Evolutionary conservation across 2,329 filamentous ascomycete genomes (phyloP).

Genomic region (Paraphaeosphaeria sporulosa): DNA sequence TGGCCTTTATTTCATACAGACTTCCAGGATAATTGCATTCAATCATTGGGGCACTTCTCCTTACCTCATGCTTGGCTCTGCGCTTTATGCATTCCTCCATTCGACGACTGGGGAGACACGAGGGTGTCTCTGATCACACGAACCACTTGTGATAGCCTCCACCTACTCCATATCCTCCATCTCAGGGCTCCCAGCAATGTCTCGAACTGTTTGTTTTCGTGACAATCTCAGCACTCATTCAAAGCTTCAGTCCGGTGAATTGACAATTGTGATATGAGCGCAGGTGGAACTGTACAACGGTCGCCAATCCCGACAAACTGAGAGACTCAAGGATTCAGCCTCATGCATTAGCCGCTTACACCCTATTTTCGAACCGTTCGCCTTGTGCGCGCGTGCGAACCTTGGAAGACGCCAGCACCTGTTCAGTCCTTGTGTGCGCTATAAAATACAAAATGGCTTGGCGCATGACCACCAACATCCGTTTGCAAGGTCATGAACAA

Average conservation of each 20-base stretch:
- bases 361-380: no score
- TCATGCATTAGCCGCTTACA: no score
- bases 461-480: no score
- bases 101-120: not conserved
- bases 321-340: no score
- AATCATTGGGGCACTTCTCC: constrained; percentile 4
- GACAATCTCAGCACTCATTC: not conserved
- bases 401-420: not conserved
- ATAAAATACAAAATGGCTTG: no score
- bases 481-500: no score
- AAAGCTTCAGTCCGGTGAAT: not conserved
- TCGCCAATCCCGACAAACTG: not conserved
- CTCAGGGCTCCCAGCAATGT: not conserved
- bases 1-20: constrained; percentile 9
- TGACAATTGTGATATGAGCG: not conserved
- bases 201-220: not conserved
- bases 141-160: not conserved
- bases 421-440: no score
- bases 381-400: not conserved
- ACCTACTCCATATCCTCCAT: not conserved
- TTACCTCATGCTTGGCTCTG: not conserved
- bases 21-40: constrained; percentile 11
- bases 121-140: not conserved
- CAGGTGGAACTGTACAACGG: not conserved
- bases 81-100: not conserved